Evolutionary conservation across 495 filamentous ascomycete genomes (phyloP).

Genomic region (Penicillium cataractarum): DNA sequence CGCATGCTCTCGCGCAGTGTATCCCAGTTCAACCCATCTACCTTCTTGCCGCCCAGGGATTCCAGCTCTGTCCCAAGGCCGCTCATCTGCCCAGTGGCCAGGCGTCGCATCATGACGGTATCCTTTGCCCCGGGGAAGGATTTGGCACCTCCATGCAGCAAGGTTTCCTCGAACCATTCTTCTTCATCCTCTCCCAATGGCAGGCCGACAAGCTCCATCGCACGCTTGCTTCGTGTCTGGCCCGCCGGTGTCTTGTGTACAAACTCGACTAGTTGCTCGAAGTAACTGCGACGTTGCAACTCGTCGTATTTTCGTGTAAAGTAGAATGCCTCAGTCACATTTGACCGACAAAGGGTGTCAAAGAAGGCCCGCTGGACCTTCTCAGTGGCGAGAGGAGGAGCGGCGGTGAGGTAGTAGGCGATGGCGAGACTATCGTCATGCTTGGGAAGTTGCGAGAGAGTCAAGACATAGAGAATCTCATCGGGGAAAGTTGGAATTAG

Average conservation of each 20-base stretch:
- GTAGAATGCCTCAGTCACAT: constrained; percentile 71
- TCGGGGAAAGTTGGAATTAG: constrained; percentile 79
- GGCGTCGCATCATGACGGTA: constrained; percentile 67
- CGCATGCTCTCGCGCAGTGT: constrained; percentile 46
- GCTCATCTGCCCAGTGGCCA: constrained; percentile 57
- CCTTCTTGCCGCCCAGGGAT: constrained; percentile 50
- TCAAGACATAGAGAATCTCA: constrained; percentile 74
- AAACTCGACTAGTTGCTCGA: constrained; percentile 67
- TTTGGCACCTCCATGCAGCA: constrained; percentile 64
- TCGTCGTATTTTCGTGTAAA: constrained; percentile 70
- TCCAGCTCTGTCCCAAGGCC: constrained; percentile 41
- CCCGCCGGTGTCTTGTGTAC: constrained; percentile 54
- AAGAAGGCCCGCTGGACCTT: constrained; percentile 66
- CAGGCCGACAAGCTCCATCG: constrained; percentile 70
- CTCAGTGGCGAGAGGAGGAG: constrained; percentile 63
- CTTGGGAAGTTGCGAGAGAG: constrained; percentile 56
- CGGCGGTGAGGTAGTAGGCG: constrained; percentile 75
- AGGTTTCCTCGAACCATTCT: constrained; percentile 67
- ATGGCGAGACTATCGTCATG: constrained; percentile 68
- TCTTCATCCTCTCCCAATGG: constrained; percentile 72
- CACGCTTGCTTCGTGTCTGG: constrained; percentile 54
- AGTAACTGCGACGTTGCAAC: constrained; percentile 58
- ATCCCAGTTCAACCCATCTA: constrained; percentile 59
- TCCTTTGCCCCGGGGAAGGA: constrained; percentile 65
- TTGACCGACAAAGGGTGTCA: constrained; percentile 65